These are phyloP conservation scores for Didymella sp. DNA, from an alignment of 2,329 filamentous ascomycete species.

Conservation along the genomic window DNA sequence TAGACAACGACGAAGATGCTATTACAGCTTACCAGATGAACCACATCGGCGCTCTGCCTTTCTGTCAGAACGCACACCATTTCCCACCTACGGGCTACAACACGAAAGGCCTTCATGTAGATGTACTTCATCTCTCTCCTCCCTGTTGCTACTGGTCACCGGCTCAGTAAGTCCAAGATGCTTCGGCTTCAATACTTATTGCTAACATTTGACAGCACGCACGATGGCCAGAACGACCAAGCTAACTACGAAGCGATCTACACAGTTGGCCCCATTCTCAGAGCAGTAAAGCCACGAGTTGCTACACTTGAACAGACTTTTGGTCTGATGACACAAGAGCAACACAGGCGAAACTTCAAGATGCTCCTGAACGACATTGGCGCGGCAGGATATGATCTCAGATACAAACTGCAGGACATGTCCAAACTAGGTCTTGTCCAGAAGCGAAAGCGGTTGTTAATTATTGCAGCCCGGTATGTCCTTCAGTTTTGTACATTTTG, in stretches of 20 bases:
- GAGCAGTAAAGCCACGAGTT: neutral
- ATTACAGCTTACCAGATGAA: neutral
- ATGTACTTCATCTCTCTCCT: neutral
- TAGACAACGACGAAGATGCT: neutral
- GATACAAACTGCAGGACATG: slow-evolving; percentile 31
- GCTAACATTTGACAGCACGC: neutral
- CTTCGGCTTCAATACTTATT: neutral
- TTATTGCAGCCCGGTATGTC: slow-evolving; percentile 37
- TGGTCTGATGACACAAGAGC: slow-evolving; percentile 3
- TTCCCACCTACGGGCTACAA: neutral
- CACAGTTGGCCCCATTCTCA: neutral
- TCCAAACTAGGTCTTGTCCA: slow-evolving; percentile 35
- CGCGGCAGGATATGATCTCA: slow-evolving; percentile 28
- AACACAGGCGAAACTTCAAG: slow-evolving; percentile 20
- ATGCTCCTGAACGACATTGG: slow-evolving; percentile 29
- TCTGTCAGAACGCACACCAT: neutral
- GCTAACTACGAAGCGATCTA: neutral
- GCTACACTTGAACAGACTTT: neutral
- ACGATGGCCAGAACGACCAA: neutral
- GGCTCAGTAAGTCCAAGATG: neutral
- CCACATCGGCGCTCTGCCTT: neutral
- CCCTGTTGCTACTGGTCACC: neutral
- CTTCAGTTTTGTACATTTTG: no score
- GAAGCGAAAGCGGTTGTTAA: slow-evolving; percentile 33
- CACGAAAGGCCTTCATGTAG: neutral